Base-by-base conservation (phyloP, 139 green algal species). In the Chlamydomonas sp. region DNA sequence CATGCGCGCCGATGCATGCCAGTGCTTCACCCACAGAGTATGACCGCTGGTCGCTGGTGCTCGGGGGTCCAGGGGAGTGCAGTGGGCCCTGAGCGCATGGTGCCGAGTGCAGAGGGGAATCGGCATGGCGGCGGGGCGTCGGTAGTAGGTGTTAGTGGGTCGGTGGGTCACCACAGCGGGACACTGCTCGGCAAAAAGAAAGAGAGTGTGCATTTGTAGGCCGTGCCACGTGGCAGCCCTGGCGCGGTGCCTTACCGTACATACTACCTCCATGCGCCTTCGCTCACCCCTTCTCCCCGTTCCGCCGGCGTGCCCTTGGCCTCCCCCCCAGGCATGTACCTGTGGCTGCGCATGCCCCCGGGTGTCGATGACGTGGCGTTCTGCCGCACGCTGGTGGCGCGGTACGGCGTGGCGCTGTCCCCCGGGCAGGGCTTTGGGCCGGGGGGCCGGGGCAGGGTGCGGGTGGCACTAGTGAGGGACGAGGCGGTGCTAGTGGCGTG, bases 371-470 rank as follows among this genome's bases (percentile, higher is more conserved):
- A 92, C 49, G n/a, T 90, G 78, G 9, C 79, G 58, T 94, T 92
- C 75, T 92, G 88, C 71, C 85, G 88, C 74, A 60, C 75, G 15
- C 88, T 94, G n/a, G 81, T 92, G 20, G 78, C 82, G 67, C 18
- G 64, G 58, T 90, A 79, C 0, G 90, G 90, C 4, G 85, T 95
- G 4, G 92, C 92, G 5, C 64, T 95, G 20, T 64, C 59, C 3
- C 92, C 92, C 5, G 92, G 92, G 0, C 58, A 67, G 14, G 90
- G 88, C 9, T 95, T 95, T 87, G 92, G 92, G 9, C 89, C 90
- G 16, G 90, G 90, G 1, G 92, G 92, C 4, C 16, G 72, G 5
- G 92, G 92, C 10, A 88, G 77, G 63, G 79, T 94, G 14, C 89
- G 92, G 2, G 87, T 94, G 69, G 92, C 92, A 17, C 88, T 94